Evolutionary conservation across 208 protist genomes (phyloP).

Genomic region (Phytomonas serpens): DNA sequence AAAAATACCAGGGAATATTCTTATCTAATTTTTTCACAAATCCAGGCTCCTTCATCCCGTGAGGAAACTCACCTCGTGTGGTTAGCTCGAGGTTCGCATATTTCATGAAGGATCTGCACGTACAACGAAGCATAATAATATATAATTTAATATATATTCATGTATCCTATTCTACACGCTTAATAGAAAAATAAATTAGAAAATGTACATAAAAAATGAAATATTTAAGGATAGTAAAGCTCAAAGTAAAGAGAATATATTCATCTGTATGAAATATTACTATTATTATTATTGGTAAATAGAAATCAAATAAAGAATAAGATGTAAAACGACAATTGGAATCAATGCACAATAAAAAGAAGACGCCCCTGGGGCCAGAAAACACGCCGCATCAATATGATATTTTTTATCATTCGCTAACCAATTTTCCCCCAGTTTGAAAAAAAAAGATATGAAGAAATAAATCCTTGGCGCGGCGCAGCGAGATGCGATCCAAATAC

Average conservation of each 20-base stretch:
- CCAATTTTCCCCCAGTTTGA: too few relatives aligned
- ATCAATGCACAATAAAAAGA: not conserved
- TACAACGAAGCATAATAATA: conserved; percentile 40
- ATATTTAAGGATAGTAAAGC: conserved; percentile 7
- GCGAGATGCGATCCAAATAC: too few relatives aligned
- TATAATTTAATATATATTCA: conserved; percentile 3
- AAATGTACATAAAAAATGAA: conserved; percentile 11
- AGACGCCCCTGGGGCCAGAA: conserved; percentile 8
- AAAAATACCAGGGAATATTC: conserved; percentile 91
- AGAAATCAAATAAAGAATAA: not conserved
- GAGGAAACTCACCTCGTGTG: conserved; percentile 82
- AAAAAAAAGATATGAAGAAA: too few relatives aligned
- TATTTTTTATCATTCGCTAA: too few relatives aligned
- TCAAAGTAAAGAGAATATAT: not conserved
- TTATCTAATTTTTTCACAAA: conserved; percentile 86
- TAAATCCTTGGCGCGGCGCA: too few relatives aligned
- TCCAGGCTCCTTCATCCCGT: conserved; percentile 85
- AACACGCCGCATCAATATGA: not conserved
- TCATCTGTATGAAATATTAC: not conserved
- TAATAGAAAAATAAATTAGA: conserved; percentile 14
- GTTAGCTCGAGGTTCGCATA: conserved; percentile 83
- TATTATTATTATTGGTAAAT: conserved; percentile 10
- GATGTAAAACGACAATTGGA: not conserved
- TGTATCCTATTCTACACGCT: not conserved
- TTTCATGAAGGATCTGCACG: conserved; percentile 42